Conservation (phyloP, 2,329 filamentous ascomycete genomes). For the Phoma herbarum region DNA sequence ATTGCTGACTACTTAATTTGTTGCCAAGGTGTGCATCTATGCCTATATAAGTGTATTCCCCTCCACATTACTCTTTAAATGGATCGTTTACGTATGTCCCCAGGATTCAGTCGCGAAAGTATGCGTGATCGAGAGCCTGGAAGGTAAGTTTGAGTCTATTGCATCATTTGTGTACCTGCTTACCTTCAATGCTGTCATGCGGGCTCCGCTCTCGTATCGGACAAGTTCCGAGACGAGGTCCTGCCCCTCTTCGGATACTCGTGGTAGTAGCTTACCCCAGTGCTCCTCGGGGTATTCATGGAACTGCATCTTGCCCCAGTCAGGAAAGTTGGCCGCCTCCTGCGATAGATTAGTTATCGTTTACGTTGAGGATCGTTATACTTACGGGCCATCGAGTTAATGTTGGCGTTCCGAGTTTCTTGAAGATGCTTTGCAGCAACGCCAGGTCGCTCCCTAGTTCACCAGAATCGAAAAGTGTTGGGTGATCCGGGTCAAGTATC, state of each 20-base stretch:
- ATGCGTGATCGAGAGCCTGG: conserved; percentile 43
- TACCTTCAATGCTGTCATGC: conserved; percentile 73
- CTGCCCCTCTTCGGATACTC: conserved; percentile 65
- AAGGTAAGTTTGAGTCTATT: conserved; percentile 2
- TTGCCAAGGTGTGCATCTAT: conserved; percentile 1
- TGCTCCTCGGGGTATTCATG: conserved; percentile 71
- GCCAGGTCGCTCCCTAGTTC: conserved; percentile 92
- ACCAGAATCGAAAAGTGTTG: conserved; percentile 82
- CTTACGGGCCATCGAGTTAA: conserved; percentile 80
- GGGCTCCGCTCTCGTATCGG: conserved; percentile 72
- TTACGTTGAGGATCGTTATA: background rate
- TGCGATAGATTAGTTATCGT: conserved; percentile 33
- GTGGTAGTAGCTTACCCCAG: conserved; percentile 76
- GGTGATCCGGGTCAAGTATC: conserved; percentile 63
- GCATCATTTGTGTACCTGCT: conserved; percentile 10
- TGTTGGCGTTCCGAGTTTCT: conserved; percentile 86
- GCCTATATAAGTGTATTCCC: conserved; percentile 8
- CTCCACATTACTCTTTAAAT: conserved; percentile 3
- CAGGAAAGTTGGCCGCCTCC: conserved; percentile 75
- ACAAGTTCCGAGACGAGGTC: conserved; percentile 75
- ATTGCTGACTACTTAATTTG: background rate
- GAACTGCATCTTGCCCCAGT: conserved; percentile 89
- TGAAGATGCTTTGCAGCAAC: conserved; percentile 90
- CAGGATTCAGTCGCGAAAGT: conserved; percentile 30
- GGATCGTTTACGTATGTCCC: background rate